Conservation (phyloP, 2,329 filamentous ascomycete species). For the Curvularia sp. region DNA sequence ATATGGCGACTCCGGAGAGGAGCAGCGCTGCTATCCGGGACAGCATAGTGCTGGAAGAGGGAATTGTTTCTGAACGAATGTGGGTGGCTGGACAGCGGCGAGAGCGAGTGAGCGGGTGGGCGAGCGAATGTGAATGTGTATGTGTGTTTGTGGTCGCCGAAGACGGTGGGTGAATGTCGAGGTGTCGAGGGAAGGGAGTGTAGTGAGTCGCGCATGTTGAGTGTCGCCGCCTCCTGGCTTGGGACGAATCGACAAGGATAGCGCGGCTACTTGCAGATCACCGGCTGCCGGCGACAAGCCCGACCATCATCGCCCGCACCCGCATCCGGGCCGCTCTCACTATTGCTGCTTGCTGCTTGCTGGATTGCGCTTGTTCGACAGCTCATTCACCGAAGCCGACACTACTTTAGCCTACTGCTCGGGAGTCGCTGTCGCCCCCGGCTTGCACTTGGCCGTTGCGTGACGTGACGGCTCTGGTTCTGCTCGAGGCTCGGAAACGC, state of each 20-base stretch:
- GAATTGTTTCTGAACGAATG: conserved; percentile 17
- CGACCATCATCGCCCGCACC: conserved; percentile 27
- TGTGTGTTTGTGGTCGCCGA: conserved; percentile 1
- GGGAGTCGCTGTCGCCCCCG: conserved; percentile 1
- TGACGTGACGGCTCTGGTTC: conserved; percentile 13
- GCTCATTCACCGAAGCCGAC: background rate
- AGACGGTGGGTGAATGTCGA: conserved; percentile 18
- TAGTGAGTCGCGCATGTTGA: conserved; percentile 24
- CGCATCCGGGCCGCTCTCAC: conserved; percentile 17
- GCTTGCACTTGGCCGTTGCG: background rate
- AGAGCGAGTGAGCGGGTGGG: conserved; percentile 25
- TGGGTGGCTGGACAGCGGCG: conserved; percentile 12
- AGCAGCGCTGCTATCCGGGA: conserved; percentile 43
- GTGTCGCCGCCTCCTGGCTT: conserved; percentile 23
- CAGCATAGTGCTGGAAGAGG: conserved; percentile 24
- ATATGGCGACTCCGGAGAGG: conserved; percentile 49
- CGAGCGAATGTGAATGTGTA: conserved; percentile 14
- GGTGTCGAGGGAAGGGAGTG: conserved; percentile 22
- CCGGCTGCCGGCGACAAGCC: conserved; percentile 23
- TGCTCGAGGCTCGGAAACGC: conserved; percentile 11
- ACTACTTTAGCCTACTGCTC: background rate
- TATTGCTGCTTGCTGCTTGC: background rate
- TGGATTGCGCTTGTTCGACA: background rate
- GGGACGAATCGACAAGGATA: conserved; percentile 31
- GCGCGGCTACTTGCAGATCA: conserved; percentile 42